These are phyloP conservation scores for Saccharomycopsis malanga DNA, from an alignment of 805 yeast genomes.

Conservation along the genomic window DNA sequence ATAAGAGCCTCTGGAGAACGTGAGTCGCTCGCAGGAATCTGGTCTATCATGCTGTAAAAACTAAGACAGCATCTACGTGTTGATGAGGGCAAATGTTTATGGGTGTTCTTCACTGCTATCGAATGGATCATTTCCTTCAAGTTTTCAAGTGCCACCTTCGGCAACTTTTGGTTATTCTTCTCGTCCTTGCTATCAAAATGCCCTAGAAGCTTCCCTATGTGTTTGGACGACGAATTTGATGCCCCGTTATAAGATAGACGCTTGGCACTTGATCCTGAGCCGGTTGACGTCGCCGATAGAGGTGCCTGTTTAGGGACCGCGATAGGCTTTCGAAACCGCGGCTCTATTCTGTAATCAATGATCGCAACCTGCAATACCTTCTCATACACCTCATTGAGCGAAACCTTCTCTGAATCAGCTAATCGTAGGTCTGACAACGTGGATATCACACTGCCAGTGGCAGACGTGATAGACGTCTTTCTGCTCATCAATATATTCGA, in stretches of 20 bases:
- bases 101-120: slow-evolving; percentile 25
- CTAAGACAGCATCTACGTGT: slow-evolving; percentile 11
- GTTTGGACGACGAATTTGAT: slow-evolving; percentile 28
- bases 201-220: slow-evolving; percentile 24
- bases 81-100: slow-evolving; percentile 27
- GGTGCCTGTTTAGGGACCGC: slow-evolving; percentile 2
- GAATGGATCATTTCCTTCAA: not conserved
- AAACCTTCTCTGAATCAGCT: not conserved
- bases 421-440: not conserved
- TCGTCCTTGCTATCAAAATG: slow-evolving; percentile 15
- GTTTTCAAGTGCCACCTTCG: slow-evolving; percentile 16
- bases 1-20: slow-evolving; percentile 6
- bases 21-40: not conserved
- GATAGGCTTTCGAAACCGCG: slow-evolving; percentile 44
- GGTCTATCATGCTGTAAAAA: slow-evolving; percentile 5
- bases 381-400: slow-evolving; percentile 36
- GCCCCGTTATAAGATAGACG: slow-evolving; percentile 26
- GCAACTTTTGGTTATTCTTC: slow-evolving; percentile 2
- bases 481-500: no score
- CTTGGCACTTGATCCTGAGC: slow-evolving; percentile 25
- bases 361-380: slow-evolving; percentile 48
- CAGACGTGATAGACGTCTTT: not conserved
- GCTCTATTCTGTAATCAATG: slow-evolving; percentile 56
- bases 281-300: not conserved
- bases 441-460: not conserved